Conservation (phyloP, 2,329 filamentous ascomycete species). For the Dothideomycetidae sp. region DNA sequence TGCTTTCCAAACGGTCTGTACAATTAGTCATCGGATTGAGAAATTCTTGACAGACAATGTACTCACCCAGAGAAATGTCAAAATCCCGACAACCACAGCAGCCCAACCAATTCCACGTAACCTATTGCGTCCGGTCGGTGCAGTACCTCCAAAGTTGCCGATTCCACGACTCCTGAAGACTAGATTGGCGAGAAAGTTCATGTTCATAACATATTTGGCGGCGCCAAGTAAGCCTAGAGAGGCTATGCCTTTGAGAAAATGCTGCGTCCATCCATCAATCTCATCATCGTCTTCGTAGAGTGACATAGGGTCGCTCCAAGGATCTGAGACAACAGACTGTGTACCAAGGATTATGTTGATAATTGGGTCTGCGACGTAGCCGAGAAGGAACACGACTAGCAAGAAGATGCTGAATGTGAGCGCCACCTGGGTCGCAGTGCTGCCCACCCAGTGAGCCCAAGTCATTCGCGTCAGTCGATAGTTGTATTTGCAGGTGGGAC, state of each 20-base stretch:
- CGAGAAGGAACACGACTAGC: constrained; percentile 62
- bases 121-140: constrained; percentile 58
- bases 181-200: constrained; percentile 65
- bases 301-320: constrained; percentile 18
- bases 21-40: constrained; percentile 14
- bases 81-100: constrained; percentile 64
- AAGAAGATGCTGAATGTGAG: constrained; percentile 62
- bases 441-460: constrained; percentile 51
- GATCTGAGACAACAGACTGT: constrained; percentile 18
- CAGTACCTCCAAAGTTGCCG: constrained; percentile 37
- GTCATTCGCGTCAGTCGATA: constrained; percentile 67
- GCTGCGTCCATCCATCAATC: constrained; percentile 55
- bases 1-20: constrained; percentile 63
- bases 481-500: constrained; percentile 72
- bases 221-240: constrained; percentile 78
- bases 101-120: constrained; percentile 66
- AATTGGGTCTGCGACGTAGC: constrained; percentile 85
- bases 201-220: constrained; percentile 60
- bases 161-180: constrained; percentile 52
- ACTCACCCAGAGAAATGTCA: constrained; percentile 64
- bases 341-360: constrained; percentile 81
- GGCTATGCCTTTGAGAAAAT: constrained; percentile 82
- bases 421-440: constrained; percentile 45
- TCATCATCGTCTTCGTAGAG: constrained; percentile 31
- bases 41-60: constrained; percentile 11